Base-by-base conservation (phyloP, 441 rosid species). In the Flueggea neowawraea region DNA sequence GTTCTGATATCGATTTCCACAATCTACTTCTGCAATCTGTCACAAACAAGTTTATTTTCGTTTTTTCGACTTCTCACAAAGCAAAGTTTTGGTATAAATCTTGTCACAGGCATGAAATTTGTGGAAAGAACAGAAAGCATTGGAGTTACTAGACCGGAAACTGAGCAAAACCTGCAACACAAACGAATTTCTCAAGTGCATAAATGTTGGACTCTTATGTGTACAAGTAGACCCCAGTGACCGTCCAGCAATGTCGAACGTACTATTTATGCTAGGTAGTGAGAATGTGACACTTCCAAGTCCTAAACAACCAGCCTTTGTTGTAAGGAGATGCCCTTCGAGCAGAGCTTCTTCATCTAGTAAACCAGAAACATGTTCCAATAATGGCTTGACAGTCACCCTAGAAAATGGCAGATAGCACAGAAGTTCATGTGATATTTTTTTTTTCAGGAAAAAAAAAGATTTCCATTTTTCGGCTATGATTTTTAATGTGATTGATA, bases 71-170 rank as follows among this genome's bases (percentile, higher is more conserved):
- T 17, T 14, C 3, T 5, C 5, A 31, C 17, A 11, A 17, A n/a
- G n/a, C n/a, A n/a, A n/a, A n/a, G n/a, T n/a, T n/a, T n/a, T n/a
- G n/a, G n/a, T n/a, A n/a, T n/a, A n/a, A n/a, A n/a, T n/a, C n/a
- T n/a, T n/a, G n/a, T n/a, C n/a, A 0, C 81, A 89, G 89, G 84
- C 78, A n/a, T 86, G 96, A 93, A 64, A 64, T 22, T 47, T 78
- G 43, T 86, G 89, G 87, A 80, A 73, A 44, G 78, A 78, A 55
- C 78, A 67, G 45, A 80, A 65, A 55, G 67, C 73, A 16, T 11
- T 66, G 57, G 72, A 80, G 52, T 60, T 86, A 63, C 36, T 80
- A 58, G 90, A 86, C 52, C 59, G 52, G 43, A 66, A 28, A 64
- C 39, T 82, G 8, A 12, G 62, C 5, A 67, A 63, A 61, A 75